Conservation (phyloP, 2,329 filamentous ascomycete genomes). For the Graphium sp. region DNA sequence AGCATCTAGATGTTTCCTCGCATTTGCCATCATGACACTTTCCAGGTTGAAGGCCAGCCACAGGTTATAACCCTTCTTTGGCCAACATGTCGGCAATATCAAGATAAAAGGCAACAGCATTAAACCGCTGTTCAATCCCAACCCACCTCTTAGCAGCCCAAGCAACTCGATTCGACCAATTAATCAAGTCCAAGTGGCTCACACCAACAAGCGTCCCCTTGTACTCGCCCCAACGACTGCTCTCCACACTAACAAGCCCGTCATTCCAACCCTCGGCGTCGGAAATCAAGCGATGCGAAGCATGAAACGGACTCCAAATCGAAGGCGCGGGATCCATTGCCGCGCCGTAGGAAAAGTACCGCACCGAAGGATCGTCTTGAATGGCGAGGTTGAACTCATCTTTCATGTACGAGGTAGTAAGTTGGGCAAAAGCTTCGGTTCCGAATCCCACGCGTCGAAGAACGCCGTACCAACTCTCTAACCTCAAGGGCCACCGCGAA, state of each 20-base stretch:
- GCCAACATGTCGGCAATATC: constrained; percentile 55
- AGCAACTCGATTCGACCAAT: constrained; percentile 45
- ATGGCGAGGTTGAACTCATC: constrained; percentile 41
- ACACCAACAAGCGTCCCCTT: constrained; percentile 45
- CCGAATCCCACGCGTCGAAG: no score
- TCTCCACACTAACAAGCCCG: constrained; percentile 49
- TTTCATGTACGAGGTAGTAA: constrained; percentile 40
- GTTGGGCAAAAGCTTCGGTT: constrained; percentile 43
- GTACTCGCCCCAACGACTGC: constrained; percentile 45
- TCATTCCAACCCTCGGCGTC: constrained; percentile 43
- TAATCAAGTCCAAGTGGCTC: constrained; percentile 49
- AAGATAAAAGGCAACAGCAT: constrained; percentile 51
- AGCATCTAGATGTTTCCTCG: no score
- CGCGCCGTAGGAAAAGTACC: constrained; percentile 48
- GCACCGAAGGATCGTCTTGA: constrained; percentile 31
- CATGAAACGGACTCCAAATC: constrained; percentile 47
- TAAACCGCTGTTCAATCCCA: constrained; percentile 41
- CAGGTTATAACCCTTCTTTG: constrained; percentile 38
- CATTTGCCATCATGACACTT: no score
- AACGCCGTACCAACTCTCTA: no score
- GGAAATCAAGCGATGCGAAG: constrained; percentile 31
- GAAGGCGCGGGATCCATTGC: constrained; percentile 28
- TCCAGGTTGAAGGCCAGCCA: constrained; percentile 6
- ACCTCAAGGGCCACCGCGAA: constrained; percentile 28
- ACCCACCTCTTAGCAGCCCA: constrained; percentile 35